Conservation (phyloP, 2,329 filamentous ascomycete species). For the Trichoderma aggressivum region DNA sequence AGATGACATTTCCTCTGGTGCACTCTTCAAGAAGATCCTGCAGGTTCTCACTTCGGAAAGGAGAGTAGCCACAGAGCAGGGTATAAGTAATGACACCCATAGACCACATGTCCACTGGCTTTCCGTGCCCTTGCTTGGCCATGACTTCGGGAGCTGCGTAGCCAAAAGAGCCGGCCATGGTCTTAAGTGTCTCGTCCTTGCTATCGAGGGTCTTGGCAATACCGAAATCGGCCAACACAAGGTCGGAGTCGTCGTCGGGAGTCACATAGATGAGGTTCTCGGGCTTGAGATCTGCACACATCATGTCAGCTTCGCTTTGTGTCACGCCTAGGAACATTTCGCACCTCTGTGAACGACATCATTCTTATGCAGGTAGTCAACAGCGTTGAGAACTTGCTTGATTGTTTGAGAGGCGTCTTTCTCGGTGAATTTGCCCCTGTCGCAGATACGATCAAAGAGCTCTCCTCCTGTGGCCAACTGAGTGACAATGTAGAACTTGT, state of each 20-base stretch:
- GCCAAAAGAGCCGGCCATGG: conserved; percentile 97
- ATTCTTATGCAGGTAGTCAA: conserved; percentile 89
- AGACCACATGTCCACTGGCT: conserved; percentile 99
- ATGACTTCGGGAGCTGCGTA: conserved; percentile 98
- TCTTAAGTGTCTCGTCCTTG: conserved; percentile 87
- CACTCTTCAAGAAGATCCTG: conserved; percentile 94
- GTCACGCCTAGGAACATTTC: not conserved
- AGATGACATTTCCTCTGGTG: conserved; percentile 76
- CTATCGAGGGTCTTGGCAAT: conserved; percentile 97
- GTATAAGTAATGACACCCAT: conserved; percentile 99
- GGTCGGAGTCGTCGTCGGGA: conserved; percentile 67
- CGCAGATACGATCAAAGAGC: conserved; percentile 96
- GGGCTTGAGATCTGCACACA: conserved; percentile 78
- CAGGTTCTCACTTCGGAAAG: conserved; percentile 92
- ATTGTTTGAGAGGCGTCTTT: conserved; percentile 97
- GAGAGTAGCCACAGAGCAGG: conserved; percentile 94
- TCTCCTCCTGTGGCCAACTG: conserved; percentile 94
- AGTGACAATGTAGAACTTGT: conserved; percentile 99
- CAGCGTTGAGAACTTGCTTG: conserved; percentile 85
- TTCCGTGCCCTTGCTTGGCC: conserved; percentile 95
- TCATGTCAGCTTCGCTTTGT: not conserved
- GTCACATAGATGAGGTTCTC: conserved; percentile 96
- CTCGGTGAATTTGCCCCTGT: conserved; percentile 96
- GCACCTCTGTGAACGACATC: conserved; percentile 93
- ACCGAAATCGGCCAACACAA: conserved; percentile 95